These are phyloP conservation scores for Scheffersomyces quercinus DNA, from an alignment of 1,139 yeast species.

Conservation along the genomic window DNA sequence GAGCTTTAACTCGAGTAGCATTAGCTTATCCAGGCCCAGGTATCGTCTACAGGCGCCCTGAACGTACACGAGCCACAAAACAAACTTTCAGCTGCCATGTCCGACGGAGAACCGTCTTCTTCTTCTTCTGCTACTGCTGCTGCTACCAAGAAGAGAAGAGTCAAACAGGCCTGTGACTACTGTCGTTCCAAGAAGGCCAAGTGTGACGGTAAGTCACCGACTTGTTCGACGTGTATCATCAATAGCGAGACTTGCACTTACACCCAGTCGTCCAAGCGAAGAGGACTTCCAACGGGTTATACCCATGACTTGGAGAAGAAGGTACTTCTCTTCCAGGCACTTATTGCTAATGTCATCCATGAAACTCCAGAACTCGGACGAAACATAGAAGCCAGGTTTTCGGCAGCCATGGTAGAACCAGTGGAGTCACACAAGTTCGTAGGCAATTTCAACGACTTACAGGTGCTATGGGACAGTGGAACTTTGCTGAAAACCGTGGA, in stretches of 20 bases:
- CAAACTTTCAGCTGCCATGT: neutral
- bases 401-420: slow-evolving; percentile 5
- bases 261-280: slow-evolving; percentile 18
- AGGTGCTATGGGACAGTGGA: slow-evolving; percentile 13
- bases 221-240: slow-evolving; percentile 19
- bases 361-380: neutral
- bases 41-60: no score
- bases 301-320: slow-evolving; percentile 23
- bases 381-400: slow-evolving; percentile 2
- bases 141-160: slow-evolving; percentile 12
- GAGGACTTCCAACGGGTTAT: slow-evolving; percentile 27
- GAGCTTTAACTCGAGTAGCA: no score
- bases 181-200: slow-evolving; percentile 25
- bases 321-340: slow-evolving; percentile 17
- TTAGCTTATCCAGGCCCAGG: no score
- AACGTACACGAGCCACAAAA: no score
- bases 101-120: neutral
- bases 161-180: slow-evolving; percentile 26
- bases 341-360: slow-evolving; percentile 12
- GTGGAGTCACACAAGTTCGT: slow-evolving; percentile 4
- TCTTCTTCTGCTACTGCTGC: neutral
- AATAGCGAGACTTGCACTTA: slow-evolving; percentile 17
- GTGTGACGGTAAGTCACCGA: slow-evolving; percentile 24
- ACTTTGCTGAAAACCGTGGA: slow-evolving; percentile 9
- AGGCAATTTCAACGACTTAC: slow-evolving; percentile 8